These are phyloP conservation scores for Paxillus involutus DNA, from an alignment of 768 basidiomycete genomes.

Conservation along the genomic window DNA sequence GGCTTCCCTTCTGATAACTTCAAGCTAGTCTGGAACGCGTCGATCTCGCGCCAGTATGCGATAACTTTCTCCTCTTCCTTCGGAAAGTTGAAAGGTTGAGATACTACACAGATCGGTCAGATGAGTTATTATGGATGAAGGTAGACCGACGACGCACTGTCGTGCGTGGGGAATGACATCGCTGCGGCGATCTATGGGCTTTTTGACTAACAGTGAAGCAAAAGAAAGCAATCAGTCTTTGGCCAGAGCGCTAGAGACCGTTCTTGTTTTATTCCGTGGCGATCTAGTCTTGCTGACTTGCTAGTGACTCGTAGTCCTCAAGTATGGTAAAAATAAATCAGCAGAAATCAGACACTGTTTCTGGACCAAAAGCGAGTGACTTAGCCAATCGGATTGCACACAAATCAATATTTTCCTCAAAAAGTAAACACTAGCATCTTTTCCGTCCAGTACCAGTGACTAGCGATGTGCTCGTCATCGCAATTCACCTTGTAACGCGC, in stretches of 20 bases:
- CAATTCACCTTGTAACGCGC: too few relatives aligned
- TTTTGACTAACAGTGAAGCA: neutral
- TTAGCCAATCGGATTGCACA: too few relatives aligned
- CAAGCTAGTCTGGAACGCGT: slow-evolving; percentile 93
- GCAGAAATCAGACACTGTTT: too few relatives aligned
- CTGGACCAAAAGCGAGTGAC: too few relatives aligned
- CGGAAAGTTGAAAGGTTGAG: slow-evolving; percentile 77
- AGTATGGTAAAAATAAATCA: too few relatives aligned
- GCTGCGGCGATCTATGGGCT: slow-evolving; percentile 1
- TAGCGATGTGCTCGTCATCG: too few relatives aligned
- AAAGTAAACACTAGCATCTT: too few relatives aligned
- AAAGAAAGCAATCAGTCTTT: neutral
- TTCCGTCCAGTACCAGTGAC: too few relatives aligned
- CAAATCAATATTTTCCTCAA: too few relatives aligned
- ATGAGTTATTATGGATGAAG: neutral
- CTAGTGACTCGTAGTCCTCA: too few relatives aligned
- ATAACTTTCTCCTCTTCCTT: slow-evolving; percentile 90
- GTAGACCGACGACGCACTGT: slow-evolving; percentile 49
- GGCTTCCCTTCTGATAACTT: slow-evolving; percentile 91
- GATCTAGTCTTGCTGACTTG: too few relatives aligned
- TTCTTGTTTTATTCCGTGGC: too few relatives aligned
- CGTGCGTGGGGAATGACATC: slow-evolving; percentile 72
- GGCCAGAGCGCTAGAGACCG: neutral
- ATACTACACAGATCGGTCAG: slow-evolving; percentile 46
- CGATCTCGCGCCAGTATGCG: slow-evolving; percentile 92